Base-by-base conservation (phyloP, 768 basidiomycete species). In the Termitomyces sp. region DNA sequence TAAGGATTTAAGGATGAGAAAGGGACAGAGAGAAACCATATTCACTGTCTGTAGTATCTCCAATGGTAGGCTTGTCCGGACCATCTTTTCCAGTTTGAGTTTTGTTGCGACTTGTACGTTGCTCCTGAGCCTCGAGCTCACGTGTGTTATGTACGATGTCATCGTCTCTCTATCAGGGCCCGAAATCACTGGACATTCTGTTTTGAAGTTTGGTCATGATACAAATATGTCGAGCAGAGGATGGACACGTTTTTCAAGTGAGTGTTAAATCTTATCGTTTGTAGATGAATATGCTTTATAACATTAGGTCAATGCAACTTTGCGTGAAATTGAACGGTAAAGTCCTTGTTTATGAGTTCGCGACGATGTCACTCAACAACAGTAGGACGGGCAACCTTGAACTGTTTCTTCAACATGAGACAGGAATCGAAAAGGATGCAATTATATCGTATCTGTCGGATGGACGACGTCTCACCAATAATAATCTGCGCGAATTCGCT, bases 361-460 rank as follows among this genome's bases (percentile, higher is more conserved):
- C 63, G 12, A 65, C 42, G 15, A 31, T 21, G 41, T 37, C 12
- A 45, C 44, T 40, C 51, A 26, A 14, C 17, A 33, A 23, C 43
- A 10, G 7, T 53, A 92, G 89, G 62, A 74, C 72, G 35, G 84
- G 82, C 40, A 85, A 77, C 62, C 75, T 94, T n/a, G 89, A 92
- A 62, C 57, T 71, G 9, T 90, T 91, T 60, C 67, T 94, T 9
- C 79, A 84, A 43, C 80, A 86, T 65, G 84, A 91, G 64, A 86
- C 83, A 44, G 86, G 86, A 8, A 74, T 91, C 17, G 83, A 86
- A 49, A 79, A 82, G 61, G 84, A 87, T 46, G 81, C 82, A 23
- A 77, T 87, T 10, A 73, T 93, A 33, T 88, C 88, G 2, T 94
- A 90, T 69, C 77, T 91, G 31, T 83, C 91, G 5, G 90, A 93